These are phyloP conservation scores for Aspergillus thermomutatus DNA, from an alignment of 2,329 filamentous ascomycete genomes.

Conservation along the genomic window DNA sequence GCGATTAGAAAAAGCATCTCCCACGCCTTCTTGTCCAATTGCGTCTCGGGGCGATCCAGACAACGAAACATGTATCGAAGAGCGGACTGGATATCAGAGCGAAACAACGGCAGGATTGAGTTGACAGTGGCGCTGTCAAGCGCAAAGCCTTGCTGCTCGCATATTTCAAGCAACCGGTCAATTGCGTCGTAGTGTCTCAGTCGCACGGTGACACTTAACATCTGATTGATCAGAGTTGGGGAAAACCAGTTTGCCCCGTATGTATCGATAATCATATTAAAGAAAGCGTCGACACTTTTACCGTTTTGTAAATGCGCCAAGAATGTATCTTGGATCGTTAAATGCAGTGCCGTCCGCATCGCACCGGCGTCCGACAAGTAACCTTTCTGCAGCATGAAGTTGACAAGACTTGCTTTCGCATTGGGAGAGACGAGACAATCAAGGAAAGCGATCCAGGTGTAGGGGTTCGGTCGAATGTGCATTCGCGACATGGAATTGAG, in stretches of 20 bases:
- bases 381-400: slow-evolving; percentile 30
- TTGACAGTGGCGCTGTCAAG: slow-evolving; percentile 28
- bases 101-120: slow-evolving; percentile 26
- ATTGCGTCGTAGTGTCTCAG: slow-evolving; percentile 24
- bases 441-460: slow-evolving; percentile 44
- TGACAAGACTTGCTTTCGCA: slow-evolving; percentile 28
- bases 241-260: slow-evolving; percentile 39
- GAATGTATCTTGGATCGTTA: slow-evolving; percentile 33
- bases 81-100: slow-evolving; percentile 21
- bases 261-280: slow-evolving; percentile 35
- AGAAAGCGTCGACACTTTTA: slow-evolving; percentile 33
- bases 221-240: slow-evolving; percentile 32
- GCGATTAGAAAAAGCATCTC: slow-evolving; percentile 43
- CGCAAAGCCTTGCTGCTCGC: slow-evolving; percentile 23
- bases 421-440: slow-evolving; percentile 23
- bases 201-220: slow-evolving; percentile 33
- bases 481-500: slow-evolving; percentile 38
- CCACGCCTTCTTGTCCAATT: slow-evolving; percentile 24
- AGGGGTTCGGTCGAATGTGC: slow-evolving; percentile 37
- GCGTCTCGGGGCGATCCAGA: slow-evolving; percentile 15
- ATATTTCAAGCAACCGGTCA: slow-evolving; percentile 30
- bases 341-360: slow-evolving; percentile 24
- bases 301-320: slow-evolving; percentile 31
- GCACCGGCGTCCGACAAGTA: slow-evolving; percentile 23
- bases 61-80: slow-evolving; percentile 22